A percentile compares a stretch with the other conserved stretches of the same genome.
Conservation (phyloP, 2,329 filamentous ascomycete species). For the Nemania sp. region DNA sequence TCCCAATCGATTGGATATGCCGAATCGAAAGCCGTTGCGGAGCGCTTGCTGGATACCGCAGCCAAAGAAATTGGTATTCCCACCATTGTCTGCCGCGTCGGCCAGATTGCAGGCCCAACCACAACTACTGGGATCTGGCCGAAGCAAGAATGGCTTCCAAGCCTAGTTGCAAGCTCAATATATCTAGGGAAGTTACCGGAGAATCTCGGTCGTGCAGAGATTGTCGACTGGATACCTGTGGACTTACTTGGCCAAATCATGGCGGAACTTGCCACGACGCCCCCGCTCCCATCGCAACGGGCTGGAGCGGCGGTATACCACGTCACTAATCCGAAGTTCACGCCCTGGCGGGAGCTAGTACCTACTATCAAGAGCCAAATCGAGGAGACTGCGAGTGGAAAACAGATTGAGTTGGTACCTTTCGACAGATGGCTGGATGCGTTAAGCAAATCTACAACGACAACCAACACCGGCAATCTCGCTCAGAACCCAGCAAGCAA, state of each 20-base stretch:
- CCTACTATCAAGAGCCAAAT: background rate
- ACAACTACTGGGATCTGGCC: background rate
- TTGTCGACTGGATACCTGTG: background rate
- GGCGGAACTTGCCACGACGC: background rate
- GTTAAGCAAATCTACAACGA: background rate
- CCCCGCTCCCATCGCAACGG: background rate
- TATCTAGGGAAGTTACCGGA: background rate
- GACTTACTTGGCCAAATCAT: background rate
- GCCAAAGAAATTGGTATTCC: background rate
- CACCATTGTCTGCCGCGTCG: background rate
- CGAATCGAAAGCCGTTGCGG: too few relatives aligned
- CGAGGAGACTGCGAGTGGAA: background rate
- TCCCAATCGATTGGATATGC: background rate
- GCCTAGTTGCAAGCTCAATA: background rate
- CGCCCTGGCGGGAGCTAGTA: background rate
- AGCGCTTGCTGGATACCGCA: too few relatives aligned
- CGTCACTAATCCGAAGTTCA: background rate
- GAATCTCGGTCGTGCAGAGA: background rate
- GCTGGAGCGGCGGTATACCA: background rate
- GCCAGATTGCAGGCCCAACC: background rate
- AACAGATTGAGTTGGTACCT: background rate
- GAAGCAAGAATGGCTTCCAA: background rate
- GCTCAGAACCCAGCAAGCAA: background rate
- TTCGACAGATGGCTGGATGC: background rate
- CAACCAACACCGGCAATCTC: background rate